These are phyloP conservation scores for Albophoma yamanashiensis DNA, from an alignment of 2,329 filamentous ascomycete species.

Conservation along the genomic window DNA sequence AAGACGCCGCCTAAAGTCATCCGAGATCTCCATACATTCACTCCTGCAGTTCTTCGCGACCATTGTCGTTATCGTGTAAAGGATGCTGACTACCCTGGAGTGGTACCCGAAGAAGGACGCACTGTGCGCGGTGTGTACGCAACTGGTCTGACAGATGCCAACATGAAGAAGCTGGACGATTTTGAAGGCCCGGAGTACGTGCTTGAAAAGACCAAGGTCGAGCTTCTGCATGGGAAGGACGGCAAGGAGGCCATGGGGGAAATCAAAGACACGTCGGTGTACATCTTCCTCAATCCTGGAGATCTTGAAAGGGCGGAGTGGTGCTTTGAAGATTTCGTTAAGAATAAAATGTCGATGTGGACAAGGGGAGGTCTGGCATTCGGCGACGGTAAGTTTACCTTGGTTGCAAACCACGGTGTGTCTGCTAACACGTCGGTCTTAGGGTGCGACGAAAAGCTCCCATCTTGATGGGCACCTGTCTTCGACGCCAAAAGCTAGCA, in stretches of 20 bases:
- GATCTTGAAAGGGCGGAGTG: constrained; percentile 65
- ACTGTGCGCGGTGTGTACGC: constrained; percentile 67
- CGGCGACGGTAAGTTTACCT: constrained; percentile 21
- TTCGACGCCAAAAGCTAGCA: not conserved
- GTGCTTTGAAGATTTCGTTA: constrained; percentile 77
- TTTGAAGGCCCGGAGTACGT: constrained; percentile 76
- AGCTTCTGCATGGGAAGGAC: constrained; percentile 34
- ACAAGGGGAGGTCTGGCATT: constrained; percentile 38
- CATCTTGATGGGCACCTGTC: not conserved
- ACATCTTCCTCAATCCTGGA: constrained; percentile 46
- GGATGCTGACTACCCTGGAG: constrained; percentile 69
- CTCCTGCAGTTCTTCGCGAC: constrained; percentile 63
- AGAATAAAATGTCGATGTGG: constrained; percentile 55
- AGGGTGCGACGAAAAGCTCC: not conserved
- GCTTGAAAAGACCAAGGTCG: constrained; percentile 43
- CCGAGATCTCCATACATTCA: constrained; percentile 48
- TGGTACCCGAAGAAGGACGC: constrained; percentile 45
- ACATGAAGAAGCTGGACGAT: constrained; percentile 63
- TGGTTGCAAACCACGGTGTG: not conserved
- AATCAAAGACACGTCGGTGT: constrained; percentile 47
- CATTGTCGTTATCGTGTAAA: constrained; percentile 62
- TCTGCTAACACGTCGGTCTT: not conserved
- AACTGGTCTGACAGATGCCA: constrained; percentile 65
- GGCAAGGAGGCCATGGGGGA: constrained; percentile 26
- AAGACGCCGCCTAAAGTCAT: constrained; percentile 35